Evolutionary conservation across 495 filamentous ascomycete species (phyloP).

Genomic region (Clohesyomyces aquaticus): DNA sequence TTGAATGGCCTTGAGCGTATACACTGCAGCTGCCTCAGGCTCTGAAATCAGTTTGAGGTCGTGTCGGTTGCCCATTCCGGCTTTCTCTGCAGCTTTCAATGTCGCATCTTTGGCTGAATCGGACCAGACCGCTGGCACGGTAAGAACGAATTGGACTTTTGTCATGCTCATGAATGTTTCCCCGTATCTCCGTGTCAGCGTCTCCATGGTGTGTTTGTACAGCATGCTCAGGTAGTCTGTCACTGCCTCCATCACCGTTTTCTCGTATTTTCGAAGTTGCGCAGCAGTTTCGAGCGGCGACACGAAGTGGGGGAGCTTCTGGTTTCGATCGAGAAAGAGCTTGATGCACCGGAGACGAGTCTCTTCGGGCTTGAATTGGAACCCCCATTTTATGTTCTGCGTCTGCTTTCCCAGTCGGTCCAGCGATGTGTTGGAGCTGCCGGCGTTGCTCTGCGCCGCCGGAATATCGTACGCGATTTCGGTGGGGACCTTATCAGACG

Average conservation of each 20-base stretch:
- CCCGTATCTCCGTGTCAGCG: slow-evolving; percentile 60
- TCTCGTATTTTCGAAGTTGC: slow-evolving; percentile 63
- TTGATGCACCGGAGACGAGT: slow-evolving; percentile 76
- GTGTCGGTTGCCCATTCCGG: slow-evolving; percentile 55
- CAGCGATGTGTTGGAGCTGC: slow-evolving; percentile 43
- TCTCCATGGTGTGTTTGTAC: slow-evolving; percentile 73
- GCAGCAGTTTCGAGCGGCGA: slow-evolving; percentile 73
- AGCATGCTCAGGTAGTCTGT: slow-evolving; percentile 59
- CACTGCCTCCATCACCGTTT: slow-evolving; percentile 53
- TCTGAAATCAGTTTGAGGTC: slow-evolving; percentile 60
- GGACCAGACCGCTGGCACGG: slow-evolving; percentile 66
- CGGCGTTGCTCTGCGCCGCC: slow-evolving; percentile 37
- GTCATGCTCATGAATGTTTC: slow-evolving; percentile 51
- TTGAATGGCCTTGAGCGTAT: slow-evolving; percentile 53
- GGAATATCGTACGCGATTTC: slow-evolving; percentile 48
- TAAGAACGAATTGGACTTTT: slow-evolving; percentile 57
- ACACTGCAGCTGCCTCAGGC: slow-evolving; percentile 64
- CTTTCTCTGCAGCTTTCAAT: slow-evolving; percentile 50
- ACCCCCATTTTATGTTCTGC: slow-evolving; percentile 67
- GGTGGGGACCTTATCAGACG: slow-evolving; percentile 52
- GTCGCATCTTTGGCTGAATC: slow-evolving; percentile 54
- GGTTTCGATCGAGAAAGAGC: slow-evolving; percentile 75
- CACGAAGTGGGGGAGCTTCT: slow-evolving; percentile 77
- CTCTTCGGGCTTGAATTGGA: slow-evolving; percentile 76
- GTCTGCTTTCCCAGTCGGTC: slow-evolving; percentile 13